A percentile compares a stretch with the other conserved stretches of the same genome.
Conservation (phyloP, 208 protist genomes). For the Crithidia brevicula region DNA sequence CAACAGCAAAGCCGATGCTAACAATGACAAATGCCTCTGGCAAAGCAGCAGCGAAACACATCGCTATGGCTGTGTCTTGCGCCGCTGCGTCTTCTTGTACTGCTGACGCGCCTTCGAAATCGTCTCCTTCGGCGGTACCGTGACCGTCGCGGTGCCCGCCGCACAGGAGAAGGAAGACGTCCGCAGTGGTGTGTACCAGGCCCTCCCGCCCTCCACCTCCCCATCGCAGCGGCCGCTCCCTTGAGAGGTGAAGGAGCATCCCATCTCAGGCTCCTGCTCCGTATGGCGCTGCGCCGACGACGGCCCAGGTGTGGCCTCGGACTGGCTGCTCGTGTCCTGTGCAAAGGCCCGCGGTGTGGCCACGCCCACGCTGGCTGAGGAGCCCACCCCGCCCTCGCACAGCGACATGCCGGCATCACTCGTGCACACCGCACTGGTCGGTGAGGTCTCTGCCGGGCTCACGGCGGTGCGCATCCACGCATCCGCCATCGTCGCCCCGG, state of each 20-base stretch:
- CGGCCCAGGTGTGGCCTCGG: conserved; percentile 10
- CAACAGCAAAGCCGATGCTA: no score
- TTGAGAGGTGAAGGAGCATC: neutral
- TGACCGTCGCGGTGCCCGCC: neutral
- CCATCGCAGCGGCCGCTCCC: neutral
- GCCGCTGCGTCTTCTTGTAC: conserved; percentile 8
- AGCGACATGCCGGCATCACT: neutral
- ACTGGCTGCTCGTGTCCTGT: conserved; percentile 1
- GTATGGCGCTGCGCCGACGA: neutral
- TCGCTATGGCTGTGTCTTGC: conserved; percentile 1
- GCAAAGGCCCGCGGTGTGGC: conserved; percentile 1
- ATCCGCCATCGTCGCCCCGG: neutral
- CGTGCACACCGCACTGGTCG: neutral
- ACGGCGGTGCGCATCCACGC: neutral
- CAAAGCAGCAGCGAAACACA: no score
- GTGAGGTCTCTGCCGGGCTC: neutral
- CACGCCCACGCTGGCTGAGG: conserved; percentile 1
- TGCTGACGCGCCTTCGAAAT: conserved; percentile 15
- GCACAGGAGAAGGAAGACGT: neutral
- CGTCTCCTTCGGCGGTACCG: neutral
- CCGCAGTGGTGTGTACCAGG: neutral
- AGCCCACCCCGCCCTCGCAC: conserved; percentile 9
- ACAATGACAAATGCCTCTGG: no score
- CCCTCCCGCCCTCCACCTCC: neutral
- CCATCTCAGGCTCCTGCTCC: neutral